These are phyloP conservation scores for Pelargonium australe DNA, from an alignment of 441 rosid species.

Conservation along the genomic window DNA sequence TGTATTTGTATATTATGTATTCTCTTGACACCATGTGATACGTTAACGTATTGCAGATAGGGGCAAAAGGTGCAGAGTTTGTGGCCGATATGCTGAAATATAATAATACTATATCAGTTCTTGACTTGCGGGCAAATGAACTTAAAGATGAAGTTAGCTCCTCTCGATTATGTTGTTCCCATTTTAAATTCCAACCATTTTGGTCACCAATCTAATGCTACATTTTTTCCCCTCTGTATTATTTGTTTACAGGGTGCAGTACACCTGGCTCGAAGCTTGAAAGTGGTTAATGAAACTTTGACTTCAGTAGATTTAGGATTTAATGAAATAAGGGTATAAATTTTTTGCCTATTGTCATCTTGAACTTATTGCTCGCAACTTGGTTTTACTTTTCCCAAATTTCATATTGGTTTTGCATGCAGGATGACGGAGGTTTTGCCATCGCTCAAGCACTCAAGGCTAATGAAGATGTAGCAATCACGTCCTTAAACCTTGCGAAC, in stretches of 20 bases:
- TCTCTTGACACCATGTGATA: not conserved
- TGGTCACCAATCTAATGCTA: not conserved
- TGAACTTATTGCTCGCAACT: not conserved
- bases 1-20: not conserved
- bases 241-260: constrained; percentile 61
- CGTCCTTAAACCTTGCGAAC: constrained; percentile 70
- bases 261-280: constrained; percentile 80
- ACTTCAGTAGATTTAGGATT: constrained; percentile 82
- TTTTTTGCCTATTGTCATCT: not conserved
- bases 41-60: constrained; percentile 52
- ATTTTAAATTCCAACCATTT: not conserved
- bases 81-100: constrained; percentile 85
- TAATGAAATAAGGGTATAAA: constrained; percentile 72
- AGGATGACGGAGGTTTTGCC: constrained; percentile 96
- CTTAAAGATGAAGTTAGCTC: constrained; percentile 71
- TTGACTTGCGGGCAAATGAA: constrained; percentile 94
- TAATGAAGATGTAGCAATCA: constrained; percentile 74
- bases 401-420: constrained; percentile 15
- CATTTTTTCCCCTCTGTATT: not conserved
- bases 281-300: constrained; percentile 88
- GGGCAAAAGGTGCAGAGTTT: constrained; percentile 74
- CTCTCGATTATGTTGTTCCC: constrained; percentile 5
- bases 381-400: not conserved
- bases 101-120: constrained; percentile 64
- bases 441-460: constrained; percentile 91